These are phyloP conservation scores for Phylloporus scabripes DNA, from an alignment of 768 basidiomycete genomes.

Conservation along the genomic window DNA sequence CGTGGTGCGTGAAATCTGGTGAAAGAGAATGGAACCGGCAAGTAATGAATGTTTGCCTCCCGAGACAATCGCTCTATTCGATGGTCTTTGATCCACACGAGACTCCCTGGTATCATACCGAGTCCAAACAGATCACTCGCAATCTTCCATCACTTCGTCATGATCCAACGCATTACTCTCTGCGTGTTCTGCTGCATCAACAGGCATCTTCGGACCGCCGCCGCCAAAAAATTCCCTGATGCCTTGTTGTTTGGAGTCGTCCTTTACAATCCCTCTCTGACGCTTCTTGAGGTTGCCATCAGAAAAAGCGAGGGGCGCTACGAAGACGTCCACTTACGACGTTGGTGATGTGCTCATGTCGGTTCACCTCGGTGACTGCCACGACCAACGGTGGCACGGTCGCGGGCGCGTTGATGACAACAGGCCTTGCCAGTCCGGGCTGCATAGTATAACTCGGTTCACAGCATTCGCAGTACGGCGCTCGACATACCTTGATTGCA, in stretches of 20 bases:
- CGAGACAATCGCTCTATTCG: neutral
- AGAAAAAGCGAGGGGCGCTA: neutral
- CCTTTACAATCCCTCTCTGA: conserved; percentile 72
- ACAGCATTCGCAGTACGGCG: neutral
- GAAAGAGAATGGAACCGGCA: neutral
- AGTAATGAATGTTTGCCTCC: neutral
- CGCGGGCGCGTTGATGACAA: conserved; percentile 15
- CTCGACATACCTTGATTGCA: conserved; percentile 37
- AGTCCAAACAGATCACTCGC: conserved; percentile 4
- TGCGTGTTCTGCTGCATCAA: conserved; percentile 1
- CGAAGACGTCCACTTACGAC: conserved; percentile 43
- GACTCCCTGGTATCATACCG: conserved; percentile 2
- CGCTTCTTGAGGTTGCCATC: conserved; percentile 40
- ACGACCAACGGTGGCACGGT: conserved; percentile 35
- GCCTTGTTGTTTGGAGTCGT: conserved; percentile 71
- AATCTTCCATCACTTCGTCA: neutral
- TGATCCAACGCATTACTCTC: conserved; percentile 2
- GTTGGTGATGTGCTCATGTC: conserved; percentile 47
- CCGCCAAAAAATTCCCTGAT: conserved; percentile 70
- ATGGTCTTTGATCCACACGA: conserved; percentile 1
- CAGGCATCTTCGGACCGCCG: conserved; percentile 7
- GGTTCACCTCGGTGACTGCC: conserved; percentile 47
- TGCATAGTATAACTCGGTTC: conserved; percentile 14
- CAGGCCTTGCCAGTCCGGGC: conserved; percentile 25
- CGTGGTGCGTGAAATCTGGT: neutral